Base-by-base conservation (phyloP, 1,139 yeast genomes). In the Torulaspora globosa region DNA sequence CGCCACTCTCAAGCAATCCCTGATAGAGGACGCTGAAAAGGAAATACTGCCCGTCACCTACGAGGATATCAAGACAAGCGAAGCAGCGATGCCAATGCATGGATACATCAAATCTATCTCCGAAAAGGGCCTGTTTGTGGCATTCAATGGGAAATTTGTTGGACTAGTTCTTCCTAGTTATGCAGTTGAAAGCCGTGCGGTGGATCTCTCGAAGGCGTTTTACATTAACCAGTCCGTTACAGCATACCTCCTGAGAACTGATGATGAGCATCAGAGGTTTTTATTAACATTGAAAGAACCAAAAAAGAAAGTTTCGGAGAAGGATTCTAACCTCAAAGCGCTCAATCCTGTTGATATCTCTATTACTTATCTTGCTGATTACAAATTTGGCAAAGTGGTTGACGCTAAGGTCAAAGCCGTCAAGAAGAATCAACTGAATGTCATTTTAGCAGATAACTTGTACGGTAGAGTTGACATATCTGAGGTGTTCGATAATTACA, bases 51-150 rank as follows among this genome's bases (percentile, higher is more conserved):
- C 96, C 30, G 56, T 72, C 3, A 62, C 69, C 11, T 83, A 80
- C 59, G 72, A 73, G 19, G 92, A 85, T 38, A 71, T 89, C 41
- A 66, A 73, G 37, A 66, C 70, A 19, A 70, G 74, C n/a, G 78
- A 78, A 26, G 69, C 67, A 40, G 59, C 59, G 40, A 47, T 57
- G 5, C 53, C 67, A 11, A 65, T 85, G 43, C 73, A 78, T 51
- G 98, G 97, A 35, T 90, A 74, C 62, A 78, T 92, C 43, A 84
- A 80, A 57, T 82, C 89, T 23, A 82, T 87, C 24, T 84, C 94
- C 16, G 78, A 74, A 44, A 74, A 76, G 63, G 97, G 97, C 54
- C 73, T 88, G 24, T 90, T 92, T 64, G 84, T 92, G 47, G 78
- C 84, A 0, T 92, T 92, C 67, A 89, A 83, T 50, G 85, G 85